Conservation (phyloP, 257 asterid genomes). For the Nyctanthes arbortristis region DNA sequence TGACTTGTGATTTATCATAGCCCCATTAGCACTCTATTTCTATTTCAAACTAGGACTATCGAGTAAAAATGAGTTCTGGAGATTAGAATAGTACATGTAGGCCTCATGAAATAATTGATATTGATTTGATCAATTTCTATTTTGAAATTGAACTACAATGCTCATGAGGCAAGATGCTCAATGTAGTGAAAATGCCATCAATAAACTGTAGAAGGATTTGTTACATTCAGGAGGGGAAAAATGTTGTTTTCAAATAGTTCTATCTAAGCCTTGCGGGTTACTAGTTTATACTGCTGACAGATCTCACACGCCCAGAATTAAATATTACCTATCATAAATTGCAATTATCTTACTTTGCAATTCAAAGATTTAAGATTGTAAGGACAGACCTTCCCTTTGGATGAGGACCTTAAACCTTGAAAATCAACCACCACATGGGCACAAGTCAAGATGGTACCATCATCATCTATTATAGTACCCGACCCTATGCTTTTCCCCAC, state of each 20-base stretch:
- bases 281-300: constrained; percentile 13
- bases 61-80: too few relatives aligned
- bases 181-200: neutral
- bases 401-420: constrained; percentile 51
- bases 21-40: too few relatives aligned
- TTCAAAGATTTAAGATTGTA: constrained; percentile 9
- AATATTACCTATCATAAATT: neutral
- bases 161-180: neutral
- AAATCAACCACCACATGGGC: constrained; percentile 76
- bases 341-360: constrained; percentile 16
- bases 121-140: too few relatives aligned
- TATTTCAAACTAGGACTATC: too few relatives aligned
- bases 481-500: constrained; percentile 74
- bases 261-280: neutral
- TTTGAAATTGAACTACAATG: too few relatives aligned
- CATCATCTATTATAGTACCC: constrained; percentile 79
- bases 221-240: neutral
- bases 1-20: neutral
- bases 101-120: too few relatives aligned
- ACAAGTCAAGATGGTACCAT: constrained; percentile 91
- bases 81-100: too few relatives aligned
- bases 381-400: constrained; percentile 59
- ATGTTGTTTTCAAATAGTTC: neutral
- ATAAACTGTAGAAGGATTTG: neutral
- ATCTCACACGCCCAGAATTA: constrained; percentile 31